phyloP scores from a whole-genome alignment of 768 basidiomycete species.

The Phaeolepiota aurea region DNA sequence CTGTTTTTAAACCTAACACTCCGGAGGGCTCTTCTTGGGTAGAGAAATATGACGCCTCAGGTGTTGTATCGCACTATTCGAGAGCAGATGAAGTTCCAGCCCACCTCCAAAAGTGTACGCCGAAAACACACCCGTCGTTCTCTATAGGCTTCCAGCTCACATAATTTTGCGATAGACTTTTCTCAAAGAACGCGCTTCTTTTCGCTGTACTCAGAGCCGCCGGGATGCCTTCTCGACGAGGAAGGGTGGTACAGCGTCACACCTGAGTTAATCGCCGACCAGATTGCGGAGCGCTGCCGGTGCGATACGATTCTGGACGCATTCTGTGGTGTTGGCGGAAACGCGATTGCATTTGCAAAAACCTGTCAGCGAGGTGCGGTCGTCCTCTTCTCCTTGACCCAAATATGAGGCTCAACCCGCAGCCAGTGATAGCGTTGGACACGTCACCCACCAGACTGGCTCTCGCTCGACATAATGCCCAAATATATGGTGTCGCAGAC shows the following conservation, averaged over 20 bases:
- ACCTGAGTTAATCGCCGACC: constrained; percentile 84
- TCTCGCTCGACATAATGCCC: constrained; percentile 89
- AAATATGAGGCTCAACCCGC: no score
- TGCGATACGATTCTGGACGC: constrained; percentile 84
- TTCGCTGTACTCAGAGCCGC: constrained; percentile 57
- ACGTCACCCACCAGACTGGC: constrained; percentile 77
- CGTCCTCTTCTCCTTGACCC: background rate
- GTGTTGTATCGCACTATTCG: constrained; percentile 66
- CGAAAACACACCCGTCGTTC: constrained; percentile 1
- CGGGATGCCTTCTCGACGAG: constrained; percentile 82
- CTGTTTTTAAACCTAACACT: constrained; percentile 14
- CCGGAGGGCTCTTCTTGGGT: constrained; percentile 16
- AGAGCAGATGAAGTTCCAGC: constrained; percentile 61
- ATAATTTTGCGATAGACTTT: constrained; percentile 70
- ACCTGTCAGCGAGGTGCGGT: constrained; percentile 87
- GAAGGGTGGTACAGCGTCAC: constrained; percentile 99
- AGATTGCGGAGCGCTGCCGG: constrained; percentile 89
- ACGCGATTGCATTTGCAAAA: constrained; percentile 93
- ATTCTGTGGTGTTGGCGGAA: constrained; percentile 97
- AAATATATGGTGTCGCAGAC: constrained; percentile 89
- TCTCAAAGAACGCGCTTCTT: constrained; percentile 78
- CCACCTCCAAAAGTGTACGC: constrained; percentile 78
- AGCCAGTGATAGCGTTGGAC: constrained; percentile 97
- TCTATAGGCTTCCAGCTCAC: background rate
- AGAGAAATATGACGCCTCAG: constrained; percentile 56